Percentiles rank a stretch among this genome's conserved stretches.
phyloP scores from a whole-genome alignment of 2,329 filamentous ascomycete genomes.

The Scedosporium dehoogii region DNA sequence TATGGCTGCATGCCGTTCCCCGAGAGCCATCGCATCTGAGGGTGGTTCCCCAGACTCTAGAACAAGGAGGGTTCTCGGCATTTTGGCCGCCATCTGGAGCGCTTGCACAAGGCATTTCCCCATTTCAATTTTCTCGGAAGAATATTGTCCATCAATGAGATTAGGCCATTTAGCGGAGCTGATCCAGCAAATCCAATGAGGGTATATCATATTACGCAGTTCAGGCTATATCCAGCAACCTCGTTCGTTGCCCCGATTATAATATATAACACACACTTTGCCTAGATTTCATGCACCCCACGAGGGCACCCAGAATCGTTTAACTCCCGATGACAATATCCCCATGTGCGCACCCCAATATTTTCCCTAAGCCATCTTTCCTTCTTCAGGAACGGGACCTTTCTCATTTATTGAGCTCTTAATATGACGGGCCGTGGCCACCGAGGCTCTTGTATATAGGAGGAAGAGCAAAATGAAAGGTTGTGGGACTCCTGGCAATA shows the following conservation, averaged over 20 bases:
- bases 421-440: constrained; percentile 1
- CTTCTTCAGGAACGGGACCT: background rate
- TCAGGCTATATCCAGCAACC: background rate
- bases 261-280: background rate
- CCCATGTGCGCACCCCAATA: background rate
- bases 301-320: background rate
- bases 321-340: background rate
- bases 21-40: background rate
- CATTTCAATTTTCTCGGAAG: background rate
- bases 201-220: background rate
- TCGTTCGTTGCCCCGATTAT: background rate
- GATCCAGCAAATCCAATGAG: background rate
- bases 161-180: background rate
- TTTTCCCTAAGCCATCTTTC: background rate
- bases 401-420: background rate
- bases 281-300: background rate
- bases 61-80: background rate
- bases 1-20: background rate
- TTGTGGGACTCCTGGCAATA: background rate
- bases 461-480: background rate
- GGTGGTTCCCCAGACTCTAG: background rate
- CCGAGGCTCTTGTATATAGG: background rate
- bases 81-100: background rate
- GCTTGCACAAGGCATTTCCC: background rate
- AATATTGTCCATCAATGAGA: background rate